Evolutionary conservation across 1,284 basidiomycete species (phyloP), one percentile per base, ranked within the genome.

Genomic region (Cerrena zonata): DNA sequence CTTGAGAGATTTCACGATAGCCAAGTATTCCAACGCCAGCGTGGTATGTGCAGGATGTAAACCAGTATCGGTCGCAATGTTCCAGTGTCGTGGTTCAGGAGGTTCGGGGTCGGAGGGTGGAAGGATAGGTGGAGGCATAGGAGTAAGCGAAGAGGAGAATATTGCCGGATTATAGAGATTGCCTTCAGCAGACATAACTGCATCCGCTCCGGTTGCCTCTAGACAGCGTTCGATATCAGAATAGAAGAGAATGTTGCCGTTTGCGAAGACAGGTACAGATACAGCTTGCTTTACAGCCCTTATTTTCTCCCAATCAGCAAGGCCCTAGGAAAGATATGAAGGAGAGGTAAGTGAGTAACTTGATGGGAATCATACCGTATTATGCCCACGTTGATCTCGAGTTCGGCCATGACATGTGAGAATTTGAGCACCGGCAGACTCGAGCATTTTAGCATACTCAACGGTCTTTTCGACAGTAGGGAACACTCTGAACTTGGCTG

Each of bases 401-500:
- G 86, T 82, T 2, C 96, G 81, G 0, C 95, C 95, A 60, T 98
- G 95, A 56, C 94, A 93, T 0, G 93, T 93, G 12, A 98, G 72
- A 53, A 98, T 93, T 65, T 98, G 95, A 0, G 95, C 95, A 0
- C 95, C 96, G 0, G 95, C 94, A 0, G 84, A 73, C 69, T 97
- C 94, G 47, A 99, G 80, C 92, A 98, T 94, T 62, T 86, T 78
- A 1, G 95, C 96, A 61, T 98, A 99, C 52, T 85, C 85, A 0
- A 98, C 82, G 0, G 95, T 98, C 69, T 88, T 89, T 61, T 91
- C 86, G 3, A 90, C 67, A 0, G 85, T 84, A 2, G 89, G 81
- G 68, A 95, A 98, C 1, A 96, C 85, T 7, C 96, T 82, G 69
- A 97, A 96, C 67, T 99, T 99, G 45, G 93, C 95, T 0, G 94